phyloP scores from a whole-genome alignment of 768 basidiomycete genomes.

The Calocera cornea region DNA sequence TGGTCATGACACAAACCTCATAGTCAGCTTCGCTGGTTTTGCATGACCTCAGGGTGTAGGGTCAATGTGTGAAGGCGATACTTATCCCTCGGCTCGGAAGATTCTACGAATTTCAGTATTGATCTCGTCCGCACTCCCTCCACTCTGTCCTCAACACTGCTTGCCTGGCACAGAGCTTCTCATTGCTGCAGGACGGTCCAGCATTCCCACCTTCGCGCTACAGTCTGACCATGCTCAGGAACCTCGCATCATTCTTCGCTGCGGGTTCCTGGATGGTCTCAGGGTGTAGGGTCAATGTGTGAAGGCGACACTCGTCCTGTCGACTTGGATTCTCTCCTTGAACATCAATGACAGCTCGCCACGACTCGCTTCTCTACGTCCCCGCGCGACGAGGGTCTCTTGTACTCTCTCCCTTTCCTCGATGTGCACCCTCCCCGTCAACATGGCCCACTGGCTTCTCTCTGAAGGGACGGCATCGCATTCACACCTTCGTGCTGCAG shows the following conservation, averaged over 20 bases:
- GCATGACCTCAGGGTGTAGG: neutral
- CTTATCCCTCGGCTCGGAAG: too few species aligned
- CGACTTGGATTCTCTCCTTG: neutral
- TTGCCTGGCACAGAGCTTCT: neutral
- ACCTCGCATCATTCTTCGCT: neutral
- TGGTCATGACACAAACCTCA: neutral
- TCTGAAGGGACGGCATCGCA: too few species aligned
- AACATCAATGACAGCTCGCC: too few species aligned
- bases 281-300: conserved; percentile 5
- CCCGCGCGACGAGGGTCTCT: neutral
- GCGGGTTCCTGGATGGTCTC: neutral
- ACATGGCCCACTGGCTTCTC: too few species aligned
- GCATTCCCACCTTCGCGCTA: neutral
- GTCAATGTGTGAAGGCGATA: too few species aligned
- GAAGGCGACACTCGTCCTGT: neutral
- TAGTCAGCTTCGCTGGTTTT: neutral
- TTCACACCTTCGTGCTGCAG: too few species aligned
- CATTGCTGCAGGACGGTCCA: neutral
- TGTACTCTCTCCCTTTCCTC: too few species aligned
- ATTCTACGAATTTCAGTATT: too few species aligned
- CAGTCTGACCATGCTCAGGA: neutral
- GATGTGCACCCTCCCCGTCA: too few species aligned
- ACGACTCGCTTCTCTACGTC: neutral
- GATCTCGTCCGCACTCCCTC: too few species aligned
- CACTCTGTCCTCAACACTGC: too few species aligned